phyloP scores from a whole-genome alignment of 2,329 filamentous ascomycete species.

The Penicillium brevicompactum region DNA sequence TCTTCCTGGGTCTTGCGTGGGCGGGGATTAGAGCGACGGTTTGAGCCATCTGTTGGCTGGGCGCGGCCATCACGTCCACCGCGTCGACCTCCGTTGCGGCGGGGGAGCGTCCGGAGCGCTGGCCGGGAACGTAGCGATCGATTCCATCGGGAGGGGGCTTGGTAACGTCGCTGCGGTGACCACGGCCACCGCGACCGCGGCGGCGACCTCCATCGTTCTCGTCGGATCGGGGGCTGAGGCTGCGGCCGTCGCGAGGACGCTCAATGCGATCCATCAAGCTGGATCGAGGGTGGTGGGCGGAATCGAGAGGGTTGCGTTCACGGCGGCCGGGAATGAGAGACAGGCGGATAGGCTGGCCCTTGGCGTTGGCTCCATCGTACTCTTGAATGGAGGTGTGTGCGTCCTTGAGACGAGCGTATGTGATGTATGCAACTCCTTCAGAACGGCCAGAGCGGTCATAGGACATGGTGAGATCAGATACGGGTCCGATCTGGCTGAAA shows the following conservation, averaged over 20 bases:
- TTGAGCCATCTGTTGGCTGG: constrained; percentile 14
- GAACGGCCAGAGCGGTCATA: constrained; percentile 91
- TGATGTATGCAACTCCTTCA: constrained; percentile 80
- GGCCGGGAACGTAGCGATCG: constrained; percentile 76
- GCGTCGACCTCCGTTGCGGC: constrained; percentile 51
- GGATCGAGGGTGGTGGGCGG: constrained; percentile 53
- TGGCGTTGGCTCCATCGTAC: constrained; percentile 88
- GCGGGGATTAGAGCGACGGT: constrained; percentile 54
- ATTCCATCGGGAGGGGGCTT: constrained; percentile 67
- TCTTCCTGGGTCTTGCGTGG: constrained; percentile 87
- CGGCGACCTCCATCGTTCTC: constrained; percentile 35
- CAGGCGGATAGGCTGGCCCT: constrained; percentile 80
- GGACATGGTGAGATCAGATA: constrained; percentile 68
- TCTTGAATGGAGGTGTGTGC: constrained; percentile 74
- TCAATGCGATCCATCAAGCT: constrained; percentile 69
- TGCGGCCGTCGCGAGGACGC: constrained; percentile 45
- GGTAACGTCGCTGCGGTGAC: constrained; percentile 55
- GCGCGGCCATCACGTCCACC: constrained; percentile 45
- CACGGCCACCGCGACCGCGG: constrained; percentile 44
- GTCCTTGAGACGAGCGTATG: constrained; percentile 71
- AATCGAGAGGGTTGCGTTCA: constrained; percentile 52
- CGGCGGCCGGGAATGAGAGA: constrained; percentile 61
- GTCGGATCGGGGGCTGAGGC: constrained; percentile 43
- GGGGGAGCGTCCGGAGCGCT: constrained; percentile 47
- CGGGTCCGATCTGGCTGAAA: constrained; percentile 74